Base-by-base conservation (phyloP, 441 rosid species). In the Rhodomyrtus psidioides region DNA sequence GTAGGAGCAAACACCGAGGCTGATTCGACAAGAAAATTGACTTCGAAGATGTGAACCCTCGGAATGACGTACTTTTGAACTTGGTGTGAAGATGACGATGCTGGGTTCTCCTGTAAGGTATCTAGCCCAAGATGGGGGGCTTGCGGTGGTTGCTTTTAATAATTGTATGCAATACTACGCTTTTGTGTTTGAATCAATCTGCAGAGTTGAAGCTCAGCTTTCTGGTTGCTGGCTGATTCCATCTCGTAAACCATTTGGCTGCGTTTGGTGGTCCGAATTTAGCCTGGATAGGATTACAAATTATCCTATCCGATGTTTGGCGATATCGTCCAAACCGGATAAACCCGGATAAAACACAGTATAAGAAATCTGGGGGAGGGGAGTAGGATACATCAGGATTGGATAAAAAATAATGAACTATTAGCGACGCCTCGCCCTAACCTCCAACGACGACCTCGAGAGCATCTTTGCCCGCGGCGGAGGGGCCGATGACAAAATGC, bases 1-100 rank as follows among this genome's bases (percentile, higher is more conserved):
- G 53, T 1, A 54, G 88, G 83, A 15, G 90, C 81, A 21, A 88
- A 82, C 39, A 28, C 83, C 12, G 91, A 82, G 89, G 60, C 84
- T 57, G 83, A 86, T 53, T 30, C 84, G 2, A 55, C 46, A 4
- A 59, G 49, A 26, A 49, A 28, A 51, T 51, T 51, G 83, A n/a
- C 83, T 82, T 82, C 84, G 49, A 82, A 53, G 34, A 82, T 82
- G 84, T 82, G 60, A 82, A 24, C 19, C 39, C 46, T 55, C 6
- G 57, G 12, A 70, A 39, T 0, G 49, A 21, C 12, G 51, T 39
- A n/a, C 16, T 70, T 21, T 26, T 39, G 79, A 39, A 39, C 42
- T 70, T 70, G 21, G 5, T 4, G 51, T 39, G 79, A 70, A 4
- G 0, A 12, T 70, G 79, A 70, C 8, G 0, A 6, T 70, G 51